Evolutionary conservation across 2,329 filamentous ascomycete species (phyloP), one percentile per base, ranked within the genome.

Genomic region (Pseudocercospora fuligena): DNA sequence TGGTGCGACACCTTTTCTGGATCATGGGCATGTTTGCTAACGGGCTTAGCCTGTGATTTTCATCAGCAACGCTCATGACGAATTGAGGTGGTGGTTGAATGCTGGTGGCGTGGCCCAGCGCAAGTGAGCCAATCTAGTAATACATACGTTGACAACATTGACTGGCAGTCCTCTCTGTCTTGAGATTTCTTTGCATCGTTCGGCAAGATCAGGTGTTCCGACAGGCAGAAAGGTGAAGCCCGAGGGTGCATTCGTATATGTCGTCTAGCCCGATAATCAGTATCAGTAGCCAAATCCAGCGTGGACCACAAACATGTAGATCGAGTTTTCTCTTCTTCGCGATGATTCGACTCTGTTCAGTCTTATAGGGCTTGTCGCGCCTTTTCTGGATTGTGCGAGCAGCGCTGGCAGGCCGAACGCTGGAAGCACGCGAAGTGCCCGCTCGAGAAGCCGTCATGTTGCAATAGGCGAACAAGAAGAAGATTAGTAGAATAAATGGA

Each of bases 201-300:
- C 83, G 19, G 87, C 88, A 58, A 90, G 81, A 62, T 85, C 83
- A 1, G 87, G 86, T 67, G 87, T 86, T 25, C 88, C 88, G 54
- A 86, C 83, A 23, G 86, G 84, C 59, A 90, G 83, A 72, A 88
- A 89, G 0, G 83, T 86, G 74, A 88, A 89, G n/a, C 87, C 87
- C 57, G 78, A 77, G 9, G 87, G 87, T 23, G 87, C 81, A 70
- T 83, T 80, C 78, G 66, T 81, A 70, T 87, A 87, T 21, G 84
- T 84, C 51, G 86, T 82, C 87, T 89, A 76, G 60, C 46, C 21
- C 31, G 23, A 63, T 40, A 31, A 63, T 68, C 65, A 78, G 83
- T 74, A 40, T 43, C 16, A 19, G 56, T 19, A 5, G 16, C 1
- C 19, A 3, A n/a, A 60, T 29, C 70, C 63, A 53, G 27, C 31